These are phyloP conservation scores for Agrostemma githago DNA, from an alignment of 148 eudicot species.

Conservation along the genomic window DNA sequence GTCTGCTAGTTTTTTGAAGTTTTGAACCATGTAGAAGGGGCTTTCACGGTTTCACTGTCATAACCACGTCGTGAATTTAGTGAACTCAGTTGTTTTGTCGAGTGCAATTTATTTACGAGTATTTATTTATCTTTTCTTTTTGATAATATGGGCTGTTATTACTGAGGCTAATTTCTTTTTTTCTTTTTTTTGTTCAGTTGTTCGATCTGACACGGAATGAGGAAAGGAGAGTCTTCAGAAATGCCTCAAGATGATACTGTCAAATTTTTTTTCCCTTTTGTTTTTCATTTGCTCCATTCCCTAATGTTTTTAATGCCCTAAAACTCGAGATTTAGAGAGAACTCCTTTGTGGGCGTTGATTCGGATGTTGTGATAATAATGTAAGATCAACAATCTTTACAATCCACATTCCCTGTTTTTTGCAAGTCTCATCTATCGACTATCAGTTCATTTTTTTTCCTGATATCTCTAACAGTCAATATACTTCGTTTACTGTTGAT, in stretches of 20 bases:
- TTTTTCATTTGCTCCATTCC: neutral
- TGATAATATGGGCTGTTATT: neutral
- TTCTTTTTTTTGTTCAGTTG: neutral
- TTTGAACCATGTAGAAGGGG: neutral
- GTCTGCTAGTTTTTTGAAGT: neutral
- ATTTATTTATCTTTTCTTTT: neutral
- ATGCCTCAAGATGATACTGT: neutral
- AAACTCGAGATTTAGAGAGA: neutral
- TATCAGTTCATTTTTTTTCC: neutral
- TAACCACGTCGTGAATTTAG: neutral
- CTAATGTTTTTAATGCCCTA: neutral
- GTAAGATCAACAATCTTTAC: neutral
- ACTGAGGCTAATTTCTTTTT: neutral
- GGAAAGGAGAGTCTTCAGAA: neutral
- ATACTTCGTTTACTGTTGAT: too few relatives aligned
- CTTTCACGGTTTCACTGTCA: neutral
- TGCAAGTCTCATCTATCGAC: neutral
- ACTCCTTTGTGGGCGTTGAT: neutral
- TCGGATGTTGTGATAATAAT: neutral
- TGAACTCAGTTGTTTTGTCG: too few relatives aligned
- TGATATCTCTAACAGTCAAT: neutral
- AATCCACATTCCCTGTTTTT: neutral
- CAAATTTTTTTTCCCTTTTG: neutral
- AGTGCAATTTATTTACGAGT: neutral
- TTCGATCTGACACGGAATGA: slow-evolving; percentile 2